Evolutionary conservation across 495 filamentous ascomycete genomes (phyloP), one percentile per base, ranked within the genome.

Genomic region (Daldinia bambusicola): DNA sequence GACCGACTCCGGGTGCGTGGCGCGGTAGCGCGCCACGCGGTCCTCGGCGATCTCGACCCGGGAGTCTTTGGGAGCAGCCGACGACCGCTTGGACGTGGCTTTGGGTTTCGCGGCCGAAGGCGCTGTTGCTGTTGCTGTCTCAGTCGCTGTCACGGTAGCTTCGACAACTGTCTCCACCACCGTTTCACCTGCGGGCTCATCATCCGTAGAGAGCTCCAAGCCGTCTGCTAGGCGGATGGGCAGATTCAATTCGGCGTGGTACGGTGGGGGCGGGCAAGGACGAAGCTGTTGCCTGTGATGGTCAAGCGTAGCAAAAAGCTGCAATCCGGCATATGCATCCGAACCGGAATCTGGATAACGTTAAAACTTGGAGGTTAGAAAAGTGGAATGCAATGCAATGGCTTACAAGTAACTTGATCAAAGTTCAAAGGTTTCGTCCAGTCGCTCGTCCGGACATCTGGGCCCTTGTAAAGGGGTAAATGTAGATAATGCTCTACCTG

Each of bases 291-390:
- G 78, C 53, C 93, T 81, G 62, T 91, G 90, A 40, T 84, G 76
- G 72, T 97, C 87, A 67, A 97, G 84, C 2, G 82, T 78, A 57
- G 91, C 82, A 75, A 86, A 95, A 31, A 97, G 83, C 73, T 91
- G 89, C 16, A 95, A 69, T 34, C 89, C 89, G 58, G 92, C 93
- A 74, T 95, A 97, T 2, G 93, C 89, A 76, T 97, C 94, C 0
- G 89, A 87, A 14, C 93, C 93, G 7, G 93, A 92, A 81, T 97
- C 91, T 93, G 66, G 37, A 31, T n/a, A 31, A 2, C 43, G 22
- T 31, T 12, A 26, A 26, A 63, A 14, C 22, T 59, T 48, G 6
- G 26, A 63, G 14, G n/a, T 16, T 16, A 13, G 6, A 18, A 51
- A 6, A 8, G 31, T 41, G 18, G 32, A 22, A 43, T 45, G n/a